These are phyloP conservation scores for Escovopsis sp. DNA, from an alignment of 2,329 filamentous ascomycete species.

Conservation along the genomic window DNA sequence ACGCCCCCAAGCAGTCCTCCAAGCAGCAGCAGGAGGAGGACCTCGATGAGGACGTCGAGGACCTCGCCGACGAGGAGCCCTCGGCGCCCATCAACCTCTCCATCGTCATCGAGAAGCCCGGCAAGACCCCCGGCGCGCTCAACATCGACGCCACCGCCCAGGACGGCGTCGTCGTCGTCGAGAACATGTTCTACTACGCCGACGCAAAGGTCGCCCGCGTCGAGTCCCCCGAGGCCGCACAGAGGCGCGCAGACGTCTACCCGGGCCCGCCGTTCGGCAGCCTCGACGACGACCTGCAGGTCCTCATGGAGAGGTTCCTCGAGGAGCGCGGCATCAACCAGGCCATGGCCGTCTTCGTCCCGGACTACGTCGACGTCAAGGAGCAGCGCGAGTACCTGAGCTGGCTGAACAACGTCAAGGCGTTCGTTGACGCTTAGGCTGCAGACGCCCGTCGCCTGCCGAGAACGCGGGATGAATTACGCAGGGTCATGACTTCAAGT, in stretches of 20 bases:
- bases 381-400: constrained; percentile 93
- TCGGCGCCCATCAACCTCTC: constrained; percentile 70
- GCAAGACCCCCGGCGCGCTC: constrained; percentile 56
- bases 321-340: constrained; percentile 88
- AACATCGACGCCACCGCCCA: constrained; percentile 76
- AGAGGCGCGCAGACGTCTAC: constrained; percentile 65
- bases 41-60: constrained; percentile 23
- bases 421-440: constrained; percentile 60
- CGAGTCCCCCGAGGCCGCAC: constrained; percentile 59
- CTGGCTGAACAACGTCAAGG: constrained; percentile 81
- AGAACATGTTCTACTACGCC: constrained; percentile 80
- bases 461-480: no score
- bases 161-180: constrained; percentile 73
- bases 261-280: constrained; percentile 85
- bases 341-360: constrained; percentile 75
- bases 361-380: constrained; percentile 95
- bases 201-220: constrained; percentile 65
- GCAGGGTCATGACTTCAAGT: no score
- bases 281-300: constrained; percentile 90
- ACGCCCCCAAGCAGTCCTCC: constrained; percentile 9
- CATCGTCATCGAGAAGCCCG: constrained; percentile 77
- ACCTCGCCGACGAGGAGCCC: constrained; percentile 36
- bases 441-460: neutral
- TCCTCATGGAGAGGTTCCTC: constrained; percentile 81
- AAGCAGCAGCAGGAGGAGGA: constrained; percentile 37